Evolutionary conservation across 306 rosid species (phyloP), one percentile per base, ranked within the genome.

Genomic region (Ammopiptanthus mongolicus): DNA sequence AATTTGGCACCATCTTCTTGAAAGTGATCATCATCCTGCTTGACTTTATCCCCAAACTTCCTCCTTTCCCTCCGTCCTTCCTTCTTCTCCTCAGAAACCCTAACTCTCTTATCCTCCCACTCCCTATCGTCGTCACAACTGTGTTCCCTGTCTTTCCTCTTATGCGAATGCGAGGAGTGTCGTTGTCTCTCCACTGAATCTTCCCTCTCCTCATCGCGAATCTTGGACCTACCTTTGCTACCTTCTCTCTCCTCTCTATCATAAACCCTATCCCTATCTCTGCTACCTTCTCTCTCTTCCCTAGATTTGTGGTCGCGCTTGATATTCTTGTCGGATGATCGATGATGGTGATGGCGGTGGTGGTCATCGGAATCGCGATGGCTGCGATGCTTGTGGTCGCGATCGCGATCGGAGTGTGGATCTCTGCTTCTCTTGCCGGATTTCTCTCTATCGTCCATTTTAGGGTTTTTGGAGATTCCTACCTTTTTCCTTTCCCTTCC

Each of bases 101-200:
- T 88, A 65, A 77, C 60, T 77, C 85, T 91, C 91, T 87, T 94
- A 39, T 87, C 97, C 36, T 82, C 86, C 7, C 53, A 75, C 18
- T 83, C 86, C 29, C 84, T 79, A 12, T 82, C 89, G 80, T 85
- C 89, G 51, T 25, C 14, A 14, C 1, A 14, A 41, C 86, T 84
- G 64, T 74, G 82, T 8, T 85, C 96, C 80, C 97, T 90, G 61
- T 86, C 96, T 77, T 94, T 91, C 83, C 98, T 85, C 88, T 94
- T 94, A 23, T 80, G 84, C 63, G 87, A 76, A 63, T 83, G 81
- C 1, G 71, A 56, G 0, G 89, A 69, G 82, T 76, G 86, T 12
- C 84, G 84, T 12, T 82, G 84, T 23, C 69, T 81, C 81, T 88
- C 90, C 65, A 14, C 68, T 29, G 81, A 76, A 21, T 80, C 87